Conservation (phyloP, 2,329 filamentous ascomycete genomes). For the Didymosphaeria variabile region DNA sequence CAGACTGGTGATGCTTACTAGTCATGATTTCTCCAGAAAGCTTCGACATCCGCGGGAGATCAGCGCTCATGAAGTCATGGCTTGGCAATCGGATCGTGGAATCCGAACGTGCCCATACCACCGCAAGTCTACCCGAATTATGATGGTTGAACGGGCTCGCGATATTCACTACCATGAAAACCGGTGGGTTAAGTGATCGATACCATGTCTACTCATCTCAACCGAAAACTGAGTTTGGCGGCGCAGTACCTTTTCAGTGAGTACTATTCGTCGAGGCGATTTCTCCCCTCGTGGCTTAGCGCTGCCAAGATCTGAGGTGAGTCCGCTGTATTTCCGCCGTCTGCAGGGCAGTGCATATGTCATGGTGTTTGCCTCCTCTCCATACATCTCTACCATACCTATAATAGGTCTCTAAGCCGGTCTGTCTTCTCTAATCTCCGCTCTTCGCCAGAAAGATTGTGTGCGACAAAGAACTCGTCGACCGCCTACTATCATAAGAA, state of each 20-base stretch:
- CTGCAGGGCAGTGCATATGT: conserved; percentile 12
- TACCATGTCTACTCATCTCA: not conserved
- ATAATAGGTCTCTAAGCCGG: not conserved
- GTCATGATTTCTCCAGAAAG: conserved; percentile 11
- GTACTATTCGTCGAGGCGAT: not conserved
- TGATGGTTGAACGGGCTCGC: not conserved
- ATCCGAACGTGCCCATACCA: not conserved
- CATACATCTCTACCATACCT: not conserved
- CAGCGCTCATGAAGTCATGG: conserved; percentile 18
- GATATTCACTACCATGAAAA: not conserved
- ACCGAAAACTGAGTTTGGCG: not conserved
- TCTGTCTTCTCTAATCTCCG: conserved; percentile 4
- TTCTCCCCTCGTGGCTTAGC: conserved; percentile 6
- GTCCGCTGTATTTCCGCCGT: conserved; percentile 7
- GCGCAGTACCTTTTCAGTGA: not conserved
- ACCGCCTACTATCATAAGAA: not conserved
- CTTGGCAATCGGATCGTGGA: not conserved
- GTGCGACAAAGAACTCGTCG: not conserved
- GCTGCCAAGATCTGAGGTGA: not conserved
- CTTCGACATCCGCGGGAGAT: conserved; percentile 10
- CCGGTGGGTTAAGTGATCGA: not conserved
- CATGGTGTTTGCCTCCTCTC: conserved; percentile 6
- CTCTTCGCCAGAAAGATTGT: not conserved
- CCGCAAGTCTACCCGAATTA: not conserved
- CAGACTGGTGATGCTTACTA: not conserved